Evolutionary conservation across 371 early-diverging fungal genomes (phyloP).

Genomic region (Rhizopus microsporus): DNA sequence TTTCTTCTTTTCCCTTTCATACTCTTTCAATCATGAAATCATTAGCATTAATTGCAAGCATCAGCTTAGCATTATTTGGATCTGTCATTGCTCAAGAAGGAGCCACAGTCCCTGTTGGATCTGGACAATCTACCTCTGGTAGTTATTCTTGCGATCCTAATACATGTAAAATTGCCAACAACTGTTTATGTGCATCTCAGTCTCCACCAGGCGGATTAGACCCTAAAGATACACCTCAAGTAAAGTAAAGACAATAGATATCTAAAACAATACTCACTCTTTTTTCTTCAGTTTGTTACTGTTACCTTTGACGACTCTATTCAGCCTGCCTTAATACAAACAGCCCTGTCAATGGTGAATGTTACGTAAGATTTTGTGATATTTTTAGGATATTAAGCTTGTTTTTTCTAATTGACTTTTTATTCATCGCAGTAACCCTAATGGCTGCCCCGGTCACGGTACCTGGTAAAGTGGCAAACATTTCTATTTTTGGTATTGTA

Average conservation of each 20-base stretch:
- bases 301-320: constrained; percentile 73
- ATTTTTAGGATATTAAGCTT: constrained; percentile 8
- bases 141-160: constrained; percentile 60
- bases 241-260: constrained; percentile 5
- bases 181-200: constrained; percentile 66
- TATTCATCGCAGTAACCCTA: constrained; percentile 45
- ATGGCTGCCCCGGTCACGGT: constrained; percentile 64
- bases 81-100: constrained; percentile 9
- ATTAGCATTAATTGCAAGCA: neutral
- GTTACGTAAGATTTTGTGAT: constrained; percentile 33
- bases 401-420: neutral
- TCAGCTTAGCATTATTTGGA: neutral
- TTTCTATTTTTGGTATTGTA: constrained; percentile 11
- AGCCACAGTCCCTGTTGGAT: constrained; percentile 19
- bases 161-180: constrained; percentile 56
- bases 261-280: neutral
- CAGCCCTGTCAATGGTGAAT: constrained; percentile 40
- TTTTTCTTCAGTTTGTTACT: constrained; percentile 51
- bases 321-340: constrained; percentile 40
- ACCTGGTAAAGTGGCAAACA: constrained; percentile 32
- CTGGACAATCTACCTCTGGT: constrained; percentile 14
- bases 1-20: neutral
- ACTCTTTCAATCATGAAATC: constrained; percentile 2
- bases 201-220: constrained; percentile 58
- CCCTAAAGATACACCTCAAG: constrained; percentile 61